Evolutionary conservation across 352 stramenopile species (phyloP).

Genomic region (Peronospora farinosa): DNA sequence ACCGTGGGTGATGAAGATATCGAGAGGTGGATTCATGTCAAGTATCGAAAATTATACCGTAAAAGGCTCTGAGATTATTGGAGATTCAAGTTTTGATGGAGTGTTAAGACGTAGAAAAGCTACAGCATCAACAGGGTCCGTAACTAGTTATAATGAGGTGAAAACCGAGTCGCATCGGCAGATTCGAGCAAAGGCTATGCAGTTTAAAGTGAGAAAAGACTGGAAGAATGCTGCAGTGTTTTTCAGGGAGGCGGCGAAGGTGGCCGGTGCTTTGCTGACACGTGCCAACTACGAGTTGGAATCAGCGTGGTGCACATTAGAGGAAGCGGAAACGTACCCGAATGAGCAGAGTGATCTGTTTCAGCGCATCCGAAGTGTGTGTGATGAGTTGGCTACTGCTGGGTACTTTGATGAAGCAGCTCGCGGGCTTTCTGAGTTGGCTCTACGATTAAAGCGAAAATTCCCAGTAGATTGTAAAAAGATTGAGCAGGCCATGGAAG

Average conservation of each 20-base stretch:
- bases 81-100: constrained; percentile 3
- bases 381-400: constrained; percentile 45
- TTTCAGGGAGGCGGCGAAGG: constrained; percentile 48
- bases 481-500: constrained; percentile 26
- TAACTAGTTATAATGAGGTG: constrained; percentile 7
- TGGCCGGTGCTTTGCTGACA: constrained; percentile 31
- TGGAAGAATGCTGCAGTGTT: constrained; percentile 49
- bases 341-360: constrained; percentile 34
- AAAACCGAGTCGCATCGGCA: constrained; percentile 39
- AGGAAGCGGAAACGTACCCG: constrained; percentile 40
- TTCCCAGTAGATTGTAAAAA: constrained; percentile 50
- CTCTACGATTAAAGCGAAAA: constrained; percentile 49
- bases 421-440: constrained; percentile 49
- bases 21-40: constrained; percentile 42
- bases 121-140: constrained; percentile 5
- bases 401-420: constrained; percentile 72
- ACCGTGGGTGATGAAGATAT: constrained; percentile 43
- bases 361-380: constrained; percentile 41
- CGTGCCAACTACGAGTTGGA: constrained; percentile 55
- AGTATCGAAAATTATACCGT: constrained; percentile 49
- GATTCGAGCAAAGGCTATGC: constrained; percentile 51
- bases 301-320: constrained; percentile 58
- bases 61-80: constrained; percentile 6
- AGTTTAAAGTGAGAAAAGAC: constrained; percentile 65
- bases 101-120: constrained; percentile 12